Evolutionary conservation across 1,284 basidiomycete species (phyloP), one percentile per base, ranked within the genome.

Genomic region (Fistulinella cinereoalba): DNA sequence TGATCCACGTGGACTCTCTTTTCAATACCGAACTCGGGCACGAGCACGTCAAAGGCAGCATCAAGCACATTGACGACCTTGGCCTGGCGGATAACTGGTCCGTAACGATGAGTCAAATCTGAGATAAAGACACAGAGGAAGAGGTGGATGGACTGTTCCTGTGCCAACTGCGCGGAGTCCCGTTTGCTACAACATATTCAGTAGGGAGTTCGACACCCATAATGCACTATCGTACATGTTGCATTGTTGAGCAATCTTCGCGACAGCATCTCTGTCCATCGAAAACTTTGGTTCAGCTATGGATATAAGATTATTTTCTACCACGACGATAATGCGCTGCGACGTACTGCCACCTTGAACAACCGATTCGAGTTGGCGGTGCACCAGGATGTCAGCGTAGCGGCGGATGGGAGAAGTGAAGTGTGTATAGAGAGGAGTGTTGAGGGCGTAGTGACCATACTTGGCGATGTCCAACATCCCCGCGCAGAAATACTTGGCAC

Each of bases 391-490:
- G 66, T 99, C 97, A 49, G 96, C 94, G 63, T 95, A 97, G 28
- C 92, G 88, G 49, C 92, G 83, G 56, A 95, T 92, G 5, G 92
- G 92, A 3, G 91, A 93, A 15, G 95, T 97, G 70, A 97, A 99
- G 69, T 99, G 96, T 21, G 95, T 97, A 74, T 99, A 99, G 42
- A 99, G 74, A 8, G 97, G 94, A 7, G 84, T 75, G 58, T 87
- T 96, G 57, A 99, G 76, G 1, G 94, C 86, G 66, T 92, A 98
- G 71, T 99, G 97, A 28, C 81, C 73, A 66, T 98, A 99, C 73
- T 99, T 98, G 37, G 94, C 92, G 62, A 99, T 99, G 70, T 99
- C 97, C 57, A 99, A 78, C 92, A 98, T 97, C 55, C 97, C 97
- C 22, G 95, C 84, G 66, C 96, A 99, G 83, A 97, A 99, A 72